phyloP scores from a whole-genome alignment of 192 early-diverging fungal genomes.

The Backusella australiensis region DNA sequence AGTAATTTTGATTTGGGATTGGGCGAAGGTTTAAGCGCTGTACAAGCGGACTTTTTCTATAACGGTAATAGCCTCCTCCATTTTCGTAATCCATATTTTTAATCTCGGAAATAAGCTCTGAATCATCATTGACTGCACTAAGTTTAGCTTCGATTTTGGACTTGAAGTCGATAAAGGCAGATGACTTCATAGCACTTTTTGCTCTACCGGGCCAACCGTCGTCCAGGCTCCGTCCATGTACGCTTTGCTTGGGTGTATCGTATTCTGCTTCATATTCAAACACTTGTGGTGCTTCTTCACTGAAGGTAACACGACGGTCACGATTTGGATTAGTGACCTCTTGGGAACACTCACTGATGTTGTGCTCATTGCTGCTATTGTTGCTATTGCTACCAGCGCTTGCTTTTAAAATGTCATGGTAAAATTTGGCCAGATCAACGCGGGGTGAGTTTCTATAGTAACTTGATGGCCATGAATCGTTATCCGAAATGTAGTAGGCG shows the following conservation, averaged over 20 bases:
- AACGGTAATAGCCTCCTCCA: constrained; percentile 4
- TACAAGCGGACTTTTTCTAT: constrained; percentile 14
- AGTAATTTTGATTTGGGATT: background rate
- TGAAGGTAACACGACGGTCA: constrained; percentile 2
- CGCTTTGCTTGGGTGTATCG: background rate
- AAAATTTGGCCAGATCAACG: constrained; percentile 15
- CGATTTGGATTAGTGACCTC: background rate
- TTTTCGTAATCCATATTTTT: background rate
- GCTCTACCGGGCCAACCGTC: constrained; percentile 15
- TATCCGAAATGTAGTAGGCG: background rate
- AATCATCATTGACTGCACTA: constrained; percentile 6
- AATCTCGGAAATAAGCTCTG: background rate
- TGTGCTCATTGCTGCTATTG: background rate
- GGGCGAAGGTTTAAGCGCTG: background rate
- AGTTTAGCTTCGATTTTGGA: constrained; percentile 19
- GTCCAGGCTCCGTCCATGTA: background rate
- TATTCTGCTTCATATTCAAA: constrained; percentile 23
- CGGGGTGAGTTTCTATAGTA: background rate
- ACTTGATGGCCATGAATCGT: constrained; percentile 6
- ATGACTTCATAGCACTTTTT: constrained; percentile 9
- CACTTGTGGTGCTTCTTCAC: constrained; percentile 1
- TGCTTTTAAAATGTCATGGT: background rate
- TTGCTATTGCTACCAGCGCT: background rate
- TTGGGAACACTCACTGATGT: background rate
- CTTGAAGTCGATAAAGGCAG: constrained; percentile 12